Conservation (phyloP, 2,329 filamentous ascomycete species). For the Hymenoscyphus fructigenus region DNA sequence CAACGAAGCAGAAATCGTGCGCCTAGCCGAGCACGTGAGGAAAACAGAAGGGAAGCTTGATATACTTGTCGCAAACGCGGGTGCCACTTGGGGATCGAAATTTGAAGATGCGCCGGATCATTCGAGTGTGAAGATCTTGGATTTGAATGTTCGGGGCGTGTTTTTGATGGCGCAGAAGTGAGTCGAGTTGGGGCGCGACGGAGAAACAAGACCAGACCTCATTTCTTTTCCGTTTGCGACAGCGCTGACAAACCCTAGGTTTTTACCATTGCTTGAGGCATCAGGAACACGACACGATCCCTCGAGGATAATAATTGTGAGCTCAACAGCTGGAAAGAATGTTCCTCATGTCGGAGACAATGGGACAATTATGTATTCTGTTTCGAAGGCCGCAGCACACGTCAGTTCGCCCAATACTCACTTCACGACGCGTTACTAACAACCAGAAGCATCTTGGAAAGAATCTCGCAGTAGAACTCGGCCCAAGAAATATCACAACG, state of each 20-base stretch:
- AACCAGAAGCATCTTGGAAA: slow-evolving; percentile 56
- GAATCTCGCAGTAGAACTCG: slow-evolving; percentile 70
- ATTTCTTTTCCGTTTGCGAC: background rate
- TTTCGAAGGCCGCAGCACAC: slow-evolving; percentile 64
- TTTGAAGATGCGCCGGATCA: slow-evolving; percentile 16
- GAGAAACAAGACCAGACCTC: background rate
- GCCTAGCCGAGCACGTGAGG: slow-evolving; percentile 56
- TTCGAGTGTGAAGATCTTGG: slow-evolving; percentile 12
- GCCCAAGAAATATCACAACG: slow-evolving; percentile 61
- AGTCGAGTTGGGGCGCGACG: slow-evolving; percentile 20
- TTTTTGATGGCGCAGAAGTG: slow-evolving; percentile 47
- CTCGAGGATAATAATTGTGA: slow-evolving; percentile 64
- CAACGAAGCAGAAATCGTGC: slow-evolving; percentile 59
- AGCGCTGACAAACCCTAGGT: slow-evolving; percentile 24
- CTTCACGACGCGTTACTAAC: slow-evolving; percentile 22
- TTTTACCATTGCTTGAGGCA: slow-evolving; percentile 49
- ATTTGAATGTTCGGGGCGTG: slow-evolving; percentile 16
- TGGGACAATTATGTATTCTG: slow-evolving; percentile 64
- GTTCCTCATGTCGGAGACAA: slow-evolving; percentile 59
- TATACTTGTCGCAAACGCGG: slow-evolving; percentile 14
- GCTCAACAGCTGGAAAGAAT: slow-evolving; percentile 63
- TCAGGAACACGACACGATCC: slow-evolving; percentile 52
- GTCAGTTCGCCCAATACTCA: slow-evolving; percentile 26
- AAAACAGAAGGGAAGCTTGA: slow-evolving; percentile 55
- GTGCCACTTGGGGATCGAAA: slow-evolving; percentile 13